A percentile compares a stretch with the other conserved stretches of the same genome.
These are phyloP conservation scores for Xerocomus alliaceus DNA, from an alignment of 1,284 basidiomycete genomes.

Conservation along the genomic window DNA sequence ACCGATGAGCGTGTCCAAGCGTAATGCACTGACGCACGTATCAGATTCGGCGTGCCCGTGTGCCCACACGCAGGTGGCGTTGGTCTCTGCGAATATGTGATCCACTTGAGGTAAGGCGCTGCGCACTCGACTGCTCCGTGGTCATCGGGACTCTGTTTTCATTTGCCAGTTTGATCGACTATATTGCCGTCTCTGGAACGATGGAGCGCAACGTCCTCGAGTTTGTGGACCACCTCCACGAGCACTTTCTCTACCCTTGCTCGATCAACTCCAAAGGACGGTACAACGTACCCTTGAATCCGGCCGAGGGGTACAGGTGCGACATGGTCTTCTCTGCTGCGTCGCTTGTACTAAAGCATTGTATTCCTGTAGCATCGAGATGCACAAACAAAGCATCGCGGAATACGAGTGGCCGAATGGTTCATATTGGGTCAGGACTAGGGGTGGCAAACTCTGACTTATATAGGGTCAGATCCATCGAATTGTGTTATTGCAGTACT, in stretches of 20 bases:
- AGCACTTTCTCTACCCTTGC: conserved; percentile 90
- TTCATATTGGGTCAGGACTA: conserved; percentile 65
- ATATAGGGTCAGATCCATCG: too few species aligned
- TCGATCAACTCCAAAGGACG: conserved; percentile 86
- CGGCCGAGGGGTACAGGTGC: conserved; percentile 76
- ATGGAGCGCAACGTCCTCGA: conserved; percentile 95
- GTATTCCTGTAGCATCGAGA: conserved; percentile 67
- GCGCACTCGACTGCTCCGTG: conserved; percentile 17
- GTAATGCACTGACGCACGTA: conserved; percentile 20
- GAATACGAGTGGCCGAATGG: conserved; percentile 81
- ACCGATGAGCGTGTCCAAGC: conserved; percentile 1
- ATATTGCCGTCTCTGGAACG: conserved; percentile 87
- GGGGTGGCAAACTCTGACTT: conserved; percentile 13
- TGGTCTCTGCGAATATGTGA: conserved; percentile 92
- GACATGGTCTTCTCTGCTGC: conserved; percentile 20
- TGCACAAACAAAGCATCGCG: conserved; percentile 72
- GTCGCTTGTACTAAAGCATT: background rate
- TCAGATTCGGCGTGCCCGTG: conserved; percentile 82
- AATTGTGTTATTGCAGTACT: too few species aligned
- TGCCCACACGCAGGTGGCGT: conserved; percentile 97
- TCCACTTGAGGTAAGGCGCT: conserved; percentile 68
- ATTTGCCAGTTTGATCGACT: conserved; percentile 79
- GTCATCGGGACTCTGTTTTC: background rate
- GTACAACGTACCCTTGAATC: conserved; percentile 79
- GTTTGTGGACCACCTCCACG: conserved; percentile 89